These are phyloP conservation scores for Tylopilus felleus DNA, from an alignment of 768 basidiomycete species.

Conservation along the genomic window DNA sequence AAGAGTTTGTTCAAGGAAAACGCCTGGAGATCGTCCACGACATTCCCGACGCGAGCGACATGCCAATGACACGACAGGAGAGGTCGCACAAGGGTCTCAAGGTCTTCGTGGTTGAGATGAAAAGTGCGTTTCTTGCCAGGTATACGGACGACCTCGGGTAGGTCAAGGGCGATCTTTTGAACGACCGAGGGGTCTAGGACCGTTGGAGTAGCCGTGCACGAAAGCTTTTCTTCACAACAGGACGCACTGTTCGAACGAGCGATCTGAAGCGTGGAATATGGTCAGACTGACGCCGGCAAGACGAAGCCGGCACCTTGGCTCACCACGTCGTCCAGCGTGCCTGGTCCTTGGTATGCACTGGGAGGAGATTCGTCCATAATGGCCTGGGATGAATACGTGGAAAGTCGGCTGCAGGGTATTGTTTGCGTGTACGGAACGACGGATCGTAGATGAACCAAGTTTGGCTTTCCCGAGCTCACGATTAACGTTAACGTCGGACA, in stretches of 20 bases:
- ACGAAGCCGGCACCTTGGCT: slow-evolving; percentile 4
- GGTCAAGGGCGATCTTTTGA: slow-evolving; percentile 4
- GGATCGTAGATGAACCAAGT: neutral
- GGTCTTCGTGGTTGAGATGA: slow-evolving; percentile 33
- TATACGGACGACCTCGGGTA: slow-evolving; percentile 27
- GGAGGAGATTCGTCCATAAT: slow-evolving; percentile 5
- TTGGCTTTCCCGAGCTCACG: neutral
- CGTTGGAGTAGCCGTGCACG: neutral
- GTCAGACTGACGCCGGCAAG: neutral
- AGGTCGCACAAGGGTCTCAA: slow-evolving; percentile 35
- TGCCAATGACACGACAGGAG: slow-evolving; percentile 34
- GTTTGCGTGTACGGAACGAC: neutral
- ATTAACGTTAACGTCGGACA: neutral
- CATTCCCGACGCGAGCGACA: slow-evolving; percentile 13
- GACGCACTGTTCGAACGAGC: slow-evolving; percentile 21
- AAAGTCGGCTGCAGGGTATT: neutral
- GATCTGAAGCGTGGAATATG: slow-evolving; percentile 7
- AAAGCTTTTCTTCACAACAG: neutral
- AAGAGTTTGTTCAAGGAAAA: slow-evolving; percentile 29
- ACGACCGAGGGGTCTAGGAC: slow-evolving; percentile 18
- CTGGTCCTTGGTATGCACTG: neutral
- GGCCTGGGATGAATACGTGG: neutral
- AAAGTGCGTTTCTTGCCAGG: slow-evolving; percentile 34
- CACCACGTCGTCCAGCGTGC: slow-evolving; percentile 20
- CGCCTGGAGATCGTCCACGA: slow-evolving; percentile 10